These are phyloP conservation scores for Serendipita sp. DNA, from an alignment of 768 basidiomycete genomes.

Conservation along the genomic window DNA sequence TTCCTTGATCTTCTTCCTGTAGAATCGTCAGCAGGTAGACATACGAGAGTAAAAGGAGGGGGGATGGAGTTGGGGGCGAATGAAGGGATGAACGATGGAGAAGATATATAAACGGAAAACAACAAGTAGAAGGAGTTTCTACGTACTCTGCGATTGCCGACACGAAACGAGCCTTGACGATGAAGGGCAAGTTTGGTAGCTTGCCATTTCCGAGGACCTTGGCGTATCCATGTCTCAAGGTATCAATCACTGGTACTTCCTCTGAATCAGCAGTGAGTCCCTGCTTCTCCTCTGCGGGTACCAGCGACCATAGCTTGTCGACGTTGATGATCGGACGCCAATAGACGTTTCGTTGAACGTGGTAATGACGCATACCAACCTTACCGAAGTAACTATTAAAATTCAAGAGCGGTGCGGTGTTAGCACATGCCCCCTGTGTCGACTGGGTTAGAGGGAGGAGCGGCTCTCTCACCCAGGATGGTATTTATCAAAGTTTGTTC, in stretches of 20 bases:
- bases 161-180: constrained; percentile 96
- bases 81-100: constrained; percentile 14
- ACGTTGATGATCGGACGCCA: constrained; percentile 98
- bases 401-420: no score
- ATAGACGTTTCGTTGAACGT: constrained; percentile 75
- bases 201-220: constrained; percentile 92
- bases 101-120: not conserved
- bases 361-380: constrained; percentile 99
- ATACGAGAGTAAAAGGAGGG: not conserved
- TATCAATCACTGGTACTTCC: constrained; percentile 92
- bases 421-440: not conserved
- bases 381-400: constrained; percentile 86
- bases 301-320: constrained; percentile 91
- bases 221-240: constrained; percentile 64
- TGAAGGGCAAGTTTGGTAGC: constrained; percentile 85
- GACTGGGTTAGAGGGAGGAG: not conserved
- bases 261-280: constrained; percentile 56
- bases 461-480: constrained; percentile 62
- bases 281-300: constrained; percentile 72
- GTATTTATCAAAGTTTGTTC: constrained; percentile 97
- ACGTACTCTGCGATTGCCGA: constrained; percentile 70
- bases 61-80: constrained; percentile 14
- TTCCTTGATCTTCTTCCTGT: constrained; percentile 72
- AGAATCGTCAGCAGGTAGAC: not conserved
- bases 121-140: constrained; percentile 15